Conservation (phyloP, 2,329 filamentous ascomycete species). For the Dactylella cylindrospora region DNA sequence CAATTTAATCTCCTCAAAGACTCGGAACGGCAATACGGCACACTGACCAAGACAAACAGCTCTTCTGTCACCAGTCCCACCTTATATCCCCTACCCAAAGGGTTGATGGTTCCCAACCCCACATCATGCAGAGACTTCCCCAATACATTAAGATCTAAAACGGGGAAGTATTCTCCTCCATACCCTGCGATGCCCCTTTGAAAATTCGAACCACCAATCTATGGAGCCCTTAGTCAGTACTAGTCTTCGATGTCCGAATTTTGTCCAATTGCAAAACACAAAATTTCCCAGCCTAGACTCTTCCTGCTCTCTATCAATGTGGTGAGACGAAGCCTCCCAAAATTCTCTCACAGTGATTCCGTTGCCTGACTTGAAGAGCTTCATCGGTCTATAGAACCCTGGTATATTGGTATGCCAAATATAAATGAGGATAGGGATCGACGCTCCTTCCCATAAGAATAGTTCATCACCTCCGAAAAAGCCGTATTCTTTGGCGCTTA, state of each 20-base stretch:
- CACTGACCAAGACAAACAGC: too few relatives aligned
- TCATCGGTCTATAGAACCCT: not conserved
- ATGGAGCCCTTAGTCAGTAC: too few relatives aligned
- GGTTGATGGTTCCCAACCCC: too few relatives aligned
- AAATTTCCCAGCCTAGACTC: constrained; percentile 1
- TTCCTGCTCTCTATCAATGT: constrained; percentile 3
- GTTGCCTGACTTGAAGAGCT: not conserved
- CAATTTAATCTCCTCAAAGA: too few relatives aligned
- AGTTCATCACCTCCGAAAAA: constrained; percentile 6
- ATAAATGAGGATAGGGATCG: not conserved
- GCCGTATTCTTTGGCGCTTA: not conserved
- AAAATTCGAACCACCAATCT: too few relatives aligned
- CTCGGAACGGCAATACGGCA: too few relatives aligned
- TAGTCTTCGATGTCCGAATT: not conserved
- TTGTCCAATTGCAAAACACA: constrained; percentile 11
- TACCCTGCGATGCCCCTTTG: too few relatives aligned
- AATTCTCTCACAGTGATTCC: constrained; percentile 13
- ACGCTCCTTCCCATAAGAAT: not conserved
- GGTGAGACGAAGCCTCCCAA: constrained; percentile 3
- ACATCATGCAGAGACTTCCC: too few relatives aligned
- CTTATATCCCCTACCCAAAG: too few relatives aligned
- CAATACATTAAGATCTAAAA: too few relatives aligned
- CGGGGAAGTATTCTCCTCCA: too few relatives aligned
- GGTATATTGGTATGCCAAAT: constrained; percentile 6
- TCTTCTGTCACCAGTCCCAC: too few relatives aligned